Evolutionary conservation across 2,329 filamentous ascomycete genomes (phyloP), one percentile per base, ranked within the genome.

Genomic region (Phaeoacremonium minimum): DNA sequence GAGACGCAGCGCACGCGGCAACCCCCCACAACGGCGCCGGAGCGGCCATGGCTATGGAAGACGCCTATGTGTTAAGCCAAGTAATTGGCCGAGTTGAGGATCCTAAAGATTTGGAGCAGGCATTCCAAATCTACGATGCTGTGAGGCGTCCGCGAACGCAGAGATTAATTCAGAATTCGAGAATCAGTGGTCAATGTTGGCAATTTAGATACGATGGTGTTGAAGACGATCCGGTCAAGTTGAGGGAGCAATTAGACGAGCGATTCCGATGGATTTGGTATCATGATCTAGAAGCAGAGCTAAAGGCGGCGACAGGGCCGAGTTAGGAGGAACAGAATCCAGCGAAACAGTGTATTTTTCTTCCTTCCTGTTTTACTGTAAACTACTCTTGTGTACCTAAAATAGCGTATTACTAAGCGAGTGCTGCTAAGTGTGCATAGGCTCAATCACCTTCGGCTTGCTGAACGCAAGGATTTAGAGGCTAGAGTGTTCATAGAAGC

Each of bases 231-330:
- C 52, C 57, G 52, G 15, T 40, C 28, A 52, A 47, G 40, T 53
- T 58, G 20, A 44, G 53, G n/a, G 47, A 44, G 14, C 55, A 55
- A 32, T 46, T 48, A 13, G 53, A 54, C 26, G 38, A 48, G 36
- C 44, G 55, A 19, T 41, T 57, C 20, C 48, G 53, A 32, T 58
- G 55, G 53, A 54, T 57, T 30, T 58, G 55, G 55, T 44, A 53
- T 18, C 51, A 58, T 29, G 51, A 57, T 28, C 37, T 58, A 22
- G 20, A 41, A 30, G 45, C 33, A 6, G 53, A 57, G 30, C 35
- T 55, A 22, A 36, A 37, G 19, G 46, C 41, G n/a, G 22, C 22
- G n/a, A n/a, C n/a, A n/a, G n/a, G n/a, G n/a, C n/a, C n/a, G n/a
- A n/a, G n/a, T n/a, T n/a, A n/a, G n/a, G n/a, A n/a, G n/a, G n/a